A percentile compares a stretch with the other conserved stretches of the same genome.
phyloP scores from a whole-genome alignment of 306 rosid species.

The Vigna reflexopilosa region DNA sequence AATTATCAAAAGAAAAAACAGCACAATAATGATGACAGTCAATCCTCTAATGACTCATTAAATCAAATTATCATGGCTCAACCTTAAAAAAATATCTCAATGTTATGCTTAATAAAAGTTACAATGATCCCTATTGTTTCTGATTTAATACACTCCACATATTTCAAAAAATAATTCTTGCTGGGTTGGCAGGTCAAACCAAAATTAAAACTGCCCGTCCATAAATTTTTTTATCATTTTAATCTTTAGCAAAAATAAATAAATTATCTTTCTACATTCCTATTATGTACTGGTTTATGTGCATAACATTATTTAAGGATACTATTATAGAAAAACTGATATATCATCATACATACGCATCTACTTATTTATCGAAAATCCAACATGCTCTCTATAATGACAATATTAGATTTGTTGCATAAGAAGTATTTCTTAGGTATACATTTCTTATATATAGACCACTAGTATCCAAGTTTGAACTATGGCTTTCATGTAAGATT shows the following conservation, averaged over 20 bases:
- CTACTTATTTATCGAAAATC: neutral
- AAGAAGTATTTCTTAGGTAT: conserved; percentile 11
- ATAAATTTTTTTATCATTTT: neutral
- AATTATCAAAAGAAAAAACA: neutral
- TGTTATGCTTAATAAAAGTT: neutral
- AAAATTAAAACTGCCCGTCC: neutral
- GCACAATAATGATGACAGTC: conserved; percentile 4
- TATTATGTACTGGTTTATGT: conserved; percentile 8
- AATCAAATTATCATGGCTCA: conserved; percentile 12
- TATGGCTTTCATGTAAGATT: conserved; percentile 23
- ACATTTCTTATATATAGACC: conserved; percentile 15
- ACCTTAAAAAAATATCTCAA: neutral
- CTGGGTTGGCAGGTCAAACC: neutral
- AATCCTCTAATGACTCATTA: conserved; percentile 14
- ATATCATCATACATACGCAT: conserved; percentile 33
- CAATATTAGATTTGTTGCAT: conserved; percentile 13
- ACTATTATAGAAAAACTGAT: conserved; percentile 12
- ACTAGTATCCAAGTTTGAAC: conserved; percentile 12
- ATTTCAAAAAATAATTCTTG: neutral
- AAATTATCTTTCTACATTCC: conserved; percentile 11
- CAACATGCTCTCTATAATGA: conserved; percentile 23
- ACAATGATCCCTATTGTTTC: neutral
- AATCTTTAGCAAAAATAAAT: conserved; percentile 10
- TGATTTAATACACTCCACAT: neutral
- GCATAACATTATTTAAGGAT: conserved; percentile 32